These are phyloP conservation scores for Lepidium aucheri DNA, from an alignment of 345 rosid species.

Conservation along the genomic window DNA sequence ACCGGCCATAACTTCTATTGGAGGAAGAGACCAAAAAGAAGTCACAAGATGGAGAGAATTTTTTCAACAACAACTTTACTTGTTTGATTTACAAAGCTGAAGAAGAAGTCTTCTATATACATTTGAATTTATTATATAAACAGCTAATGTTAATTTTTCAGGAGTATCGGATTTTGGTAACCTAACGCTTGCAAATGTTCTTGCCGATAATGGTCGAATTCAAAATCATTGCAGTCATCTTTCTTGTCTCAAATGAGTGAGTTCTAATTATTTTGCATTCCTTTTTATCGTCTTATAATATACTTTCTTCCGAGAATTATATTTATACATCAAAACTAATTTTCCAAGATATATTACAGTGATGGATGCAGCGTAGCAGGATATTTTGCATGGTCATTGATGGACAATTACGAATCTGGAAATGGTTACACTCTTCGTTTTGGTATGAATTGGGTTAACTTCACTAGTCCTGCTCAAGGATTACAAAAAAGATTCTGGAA, in stretches of 20 bases:
- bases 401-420: not conserved
- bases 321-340: not conserved
- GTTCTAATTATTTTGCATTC: not conserved
- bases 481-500: not conserved
- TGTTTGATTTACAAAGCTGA: no score
- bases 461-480: not conserved
- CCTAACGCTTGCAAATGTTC: not conserved
- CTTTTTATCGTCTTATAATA: no score
- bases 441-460: conserved; percentile 1
- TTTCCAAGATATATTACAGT: not conserved
- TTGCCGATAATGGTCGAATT: not conserved
- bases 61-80: no score
- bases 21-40: no score
- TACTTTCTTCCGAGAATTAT: no score
- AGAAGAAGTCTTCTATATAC: no score
- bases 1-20: no score
- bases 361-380: not conserved
- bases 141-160: not conserved
- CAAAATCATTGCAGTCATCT: not conserved
- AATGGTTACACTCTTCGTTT: not conserved
- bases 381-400: not conserved
- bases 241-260: not conserved
- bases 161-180: not conserved
- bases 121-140: not conserved
- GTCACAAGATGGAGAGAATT: no score